These are phyloP conservation scores for Prosopis cineraria DNA, from an alignment of 306 rosid species.

Conservation along the genomic window DNA sequence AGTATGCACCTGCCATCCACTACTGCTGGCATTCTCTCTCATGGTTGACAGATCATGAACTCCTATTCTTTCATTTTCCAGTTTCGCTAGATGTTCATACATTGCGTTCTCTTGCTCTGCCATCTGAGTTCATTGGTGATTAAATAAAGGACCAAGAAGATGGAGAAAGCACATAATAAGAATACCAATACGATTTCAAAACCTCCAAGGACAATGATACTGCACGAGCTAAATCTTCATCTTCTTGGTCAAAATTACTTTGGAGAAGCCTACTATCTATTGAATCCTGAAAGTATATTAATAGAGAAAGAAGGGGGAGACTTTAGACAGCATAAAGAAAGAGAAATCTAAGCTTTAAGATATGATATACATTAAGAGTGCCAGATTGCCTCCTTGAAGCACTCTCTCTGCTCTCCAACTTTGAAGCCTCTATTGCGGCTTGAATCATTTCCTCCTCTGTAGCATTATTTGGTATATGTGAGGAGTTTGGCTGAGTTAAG, in stretches of 20 bases:
- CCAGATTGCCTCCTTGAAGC: constrained; percentile 38
- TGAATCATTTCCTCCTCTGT: constrained; percentile 75
- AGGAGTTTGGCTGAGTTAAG: constrained; percentile 36
- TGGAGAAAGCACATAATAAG: constrained; percentile 27
- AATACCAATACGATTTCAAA: constrained; percentile 3
- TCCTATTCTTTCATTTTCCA: constrained; percentile 34
- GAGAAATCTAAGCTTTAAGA: constrained; percentile 9
- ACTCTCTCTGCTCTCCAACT: constrained; percentile 47
- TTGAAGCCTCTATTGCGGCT: constrained; percentile 89
- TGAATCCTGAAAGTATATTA: constrained; percentile 47
- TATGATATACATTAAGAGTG: constrained; percentile 39
- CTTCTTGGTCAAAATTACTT: constrained; percentile 48
- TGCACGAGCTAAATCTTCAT: constrained; percentile 75
- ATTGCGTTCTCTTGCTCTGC: constrained; percentile 66
- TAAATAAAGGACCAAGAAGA: constrained; percentile 36
- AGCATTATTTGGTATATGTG: constrained; percentile 38
- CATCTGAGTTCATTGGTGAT: constrained; percentile 52
- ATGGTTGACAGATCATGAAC: constrained; percentile 14
- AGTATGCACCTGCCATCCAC: constrained; percentile 51
- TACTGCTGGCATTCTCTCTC: constrained; percentile 35
- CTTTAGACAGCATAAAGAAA: constrained; percentile 29
- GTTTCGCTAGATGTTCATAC: constrained; percentile 39
- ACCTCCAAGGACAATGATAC: constrained; percentile 78
- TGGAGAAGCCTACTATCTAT: constrained; percentile 43
- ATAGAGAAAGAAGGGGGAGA: neutral